Evolutionary conservation across 2,329 filamentous ascomycete species (phyloP).

Genomic region (Catunica adiposa): DNA sequence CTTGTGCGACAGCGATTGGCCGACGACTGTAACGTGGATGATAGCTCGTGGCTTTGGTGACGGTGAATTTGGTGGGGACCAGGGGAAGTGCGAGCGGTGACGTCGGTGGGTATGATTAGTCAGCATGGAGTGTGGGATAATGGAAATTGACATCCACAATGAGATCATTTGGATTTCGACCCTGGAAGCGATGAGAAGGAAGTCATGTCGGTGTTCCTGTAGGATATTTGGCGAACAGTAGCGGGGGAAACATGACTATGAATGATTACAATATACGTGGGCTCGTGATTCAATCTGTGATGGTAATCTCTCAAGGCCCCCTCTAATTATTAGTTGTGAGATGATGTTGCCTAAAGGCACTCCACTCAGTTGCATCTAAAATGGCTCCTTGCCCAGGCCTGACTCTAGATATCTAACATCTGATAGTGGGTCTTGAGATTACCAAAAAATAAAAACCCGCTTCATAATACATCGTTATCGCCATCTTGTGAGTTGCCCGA

Average conservation of each 20-base stretch:
- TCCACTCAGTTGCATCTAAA: not conserved
- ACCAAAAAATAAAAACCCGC: no score
- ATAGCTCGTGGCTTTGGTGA: not conserved
- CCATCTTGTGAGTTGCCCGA: not conserved
- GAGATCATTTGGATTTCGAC: not conserved
- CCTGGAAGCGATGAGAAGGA: no score
- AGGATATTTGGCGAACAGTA: no score
- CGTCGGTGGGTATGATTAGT: constrained; percentile 1
- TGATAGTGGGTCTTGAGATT: not conserved
- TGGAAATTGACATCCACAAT: not conserved
- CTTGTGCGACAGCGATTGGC: not conserved
- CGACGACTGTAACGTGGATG: not conserved
- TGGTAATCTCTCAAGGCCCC: not conserved
- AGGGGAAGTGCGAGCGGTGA: not conserved
- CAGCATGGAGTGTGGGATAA: not conserved
- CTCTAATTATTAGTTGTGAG: not conserved
- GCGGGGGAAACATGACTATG: no score
- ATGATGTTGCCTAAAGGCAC: not conserved
- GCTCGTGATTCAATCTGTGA: no score
- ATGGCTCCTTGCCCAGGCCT: not conserved
- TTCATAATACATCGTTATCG: not conserved
- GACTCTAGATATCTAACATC: not conserved
- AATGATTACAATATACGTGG: no score
- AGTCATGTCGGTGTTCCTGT: no score
- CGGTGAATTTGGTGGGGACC: not conserved